Percentiles rank a stretch among this genome's conserved stretches.
Evolutionary conservation across 768 basidiomycete genomes (phyloP).

Genomic region (Hebeloma cylindrosporum): DNA sequence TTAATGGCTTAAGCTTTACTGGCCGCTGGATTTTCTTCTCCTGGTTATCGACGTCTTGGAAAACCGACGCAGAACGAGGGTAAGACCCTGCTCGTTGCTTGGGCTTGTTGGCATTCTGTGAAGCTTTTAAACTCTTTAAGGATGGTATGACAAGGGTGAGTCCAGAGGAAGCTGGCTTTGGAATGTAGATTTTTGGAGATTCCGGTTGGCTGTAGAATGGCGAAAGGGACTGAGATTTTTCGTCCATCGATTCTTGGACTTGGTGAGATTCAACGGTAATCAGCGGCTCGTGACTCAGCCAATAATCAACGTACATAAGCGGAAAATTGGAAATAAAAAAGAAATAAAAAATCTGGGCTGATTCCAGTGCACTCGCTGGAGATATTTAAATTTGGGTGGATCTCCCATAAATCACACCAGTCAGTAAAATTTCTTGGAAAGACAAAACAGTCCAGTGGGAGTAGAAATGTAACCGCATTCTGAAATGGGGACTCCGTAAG

Average conservation of each 20-base stretch:
- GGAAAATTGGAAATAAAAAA: too few relatives aligned
- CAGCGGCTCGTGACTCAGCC: slow-evolving; percentile 22
- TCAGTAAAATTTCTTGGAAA: too few relatives aligned
- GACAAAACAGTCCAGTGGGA: too few relatives aligned
- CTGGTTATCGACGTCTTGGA: slow-evolving; percentile 32
- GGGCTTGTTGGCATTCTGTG: slow-evolving; percentile 51
- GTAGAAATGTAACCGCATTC: too few relatives aligned
- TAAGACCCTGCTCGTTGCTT: slow-evolving; percentile 31
- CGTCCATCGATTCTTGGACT: slow-evolving; percentile 28
- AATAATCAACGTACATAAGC: too few relatives aligned
- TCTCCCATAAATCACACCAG: too few relatives aligned
- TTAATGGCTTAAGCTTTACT: slow-evolving; percentile 75
- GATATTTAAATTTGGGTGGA: too few relatives aligned
- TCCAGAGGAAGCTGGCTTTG: slow-evolving; percentile 43
- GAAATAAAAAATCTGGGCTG: too few relatives aligned
- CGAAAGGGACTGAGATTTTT: slow-evolving; percentile 28
- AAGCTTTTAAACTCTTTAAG: slow-evolving; percentile 58
- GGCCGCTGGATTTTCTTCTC: slow-evolving; percentile 54
- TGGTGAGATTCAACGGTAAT: slow-evolving; percentile 24
- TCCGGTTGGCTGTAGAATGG: slow-evolving; percentile 26
- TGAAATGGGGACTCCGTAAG: too few relatives aligned
- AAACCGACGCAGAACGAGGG: slow-evolving; percentile 22
- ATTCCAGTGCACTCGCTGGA: too few relatives aligned
- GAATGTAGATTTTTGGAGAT: slow-evolving; percentile 28
- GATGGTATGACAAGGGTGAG: slow-evolving; percentile 68